These are phyloP conservation scores for Phytopythium litorale DNA, from an alignment of 352 stramenopile genomes.

Conservation along the genomic window DNA sequence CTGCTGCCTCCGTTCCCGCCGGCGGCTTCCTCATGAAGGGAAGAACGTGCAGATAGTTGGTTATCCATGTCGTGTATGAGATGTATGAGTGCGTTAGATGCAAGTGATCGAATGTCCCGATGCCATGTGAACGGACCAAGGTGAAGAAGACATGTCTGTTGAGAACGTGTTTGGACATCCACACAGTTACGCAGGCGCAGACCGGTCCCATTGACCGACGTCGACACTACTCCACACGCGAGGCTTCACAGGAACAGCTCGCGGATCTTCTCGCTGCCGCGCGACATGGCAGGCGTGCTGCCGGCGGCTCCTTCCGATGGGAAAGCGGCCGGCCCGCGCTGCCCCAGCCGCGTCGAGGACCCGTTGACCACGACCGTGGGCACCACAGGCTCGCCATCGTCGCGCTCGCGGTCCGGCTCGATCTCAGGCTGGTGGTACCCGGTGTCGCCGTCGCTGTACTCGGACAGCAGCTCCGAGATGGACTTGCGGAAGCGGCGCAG, in stretches of 20 bases:
- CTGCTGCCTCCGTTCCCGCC: neutral
- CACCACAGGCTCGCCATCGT: constrained; percentile 1
- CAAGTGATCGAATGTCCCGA: neutral
- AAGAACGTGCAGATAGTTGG: neutral
- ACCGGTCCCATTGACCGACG: neutral
- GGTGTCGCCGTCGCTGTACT: constrained; percentile 37
- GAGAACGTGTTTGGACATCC: neutral
- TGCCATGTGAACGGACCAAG: neutral
- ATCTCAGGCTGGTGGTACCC: constrained; percentile 25
- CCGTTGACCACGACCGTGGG: constrained; percentile 7
- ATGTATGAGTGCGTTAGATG: neutral
- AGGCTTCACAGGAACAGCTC: constrained; percentile 24
- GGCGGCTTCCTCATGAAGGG: neutral
- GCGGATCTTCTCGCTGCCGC: constrained; percentile 25
- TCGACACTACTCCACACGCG: neutral
- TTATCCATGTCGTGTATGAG: neutral
- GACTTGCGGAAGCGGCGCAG: constrained; percentile 43
- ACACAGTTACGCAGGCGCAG: no score
- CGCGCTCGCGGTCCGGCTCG: constrained; percentile 24
- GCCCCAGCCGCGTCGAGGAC: neutral
- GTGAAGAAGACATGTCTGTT: neutral
- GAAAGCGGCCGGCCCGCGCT: constrained; percentile 10
- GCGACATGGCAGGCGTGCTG: constrained; percentile 7
- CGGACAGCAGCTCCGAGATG: constrained; percentile 57
- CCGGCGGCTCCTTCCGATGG: constrained; percentile 19